These are phyloP conservation scores for Bryum argenteum DNA, from an alignment of 225 moss, liverwort and hornwort genomes.

Conservation along the genomic window DNA sequence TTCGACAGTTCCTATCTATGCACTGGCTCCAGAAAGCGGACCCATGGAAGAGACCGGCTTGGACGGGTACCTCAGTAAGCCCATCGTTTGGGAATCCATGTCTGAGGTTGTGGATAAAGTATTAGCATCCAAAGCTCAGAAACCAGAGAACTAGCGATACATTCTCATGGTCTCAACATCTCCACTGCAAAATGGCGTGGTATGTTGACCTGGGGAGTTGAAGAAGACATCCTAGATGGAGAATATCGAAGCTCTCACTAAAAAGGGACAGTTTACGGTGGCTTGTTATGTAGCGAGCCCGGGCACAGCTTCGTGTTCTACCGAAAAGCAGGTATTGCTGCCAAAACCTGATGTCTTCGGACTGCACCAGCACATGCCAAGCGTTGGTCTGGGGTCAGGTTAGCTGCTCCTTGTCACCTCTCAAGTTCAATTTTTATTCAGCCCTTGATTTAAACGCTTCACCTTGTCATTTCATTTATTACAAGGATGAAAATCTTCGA, in stretches of 20 bases:
- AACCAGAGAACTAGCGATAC: constrained; percentile 19
- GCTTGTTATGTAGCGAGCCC: no score
- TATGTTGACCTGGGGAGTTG: no score
- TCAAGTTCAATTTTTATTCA: neutral
- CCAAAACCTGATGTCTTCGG: constrained; percentile 86
- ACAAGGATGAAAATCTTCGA: no score
- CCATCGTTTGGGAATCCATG: constrained; percentile 87
- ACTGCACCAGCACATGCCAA: constrained; percentile 78
- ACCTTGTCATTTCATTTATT: neutral
- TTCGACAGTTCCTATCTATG: constrained; percentile 73
- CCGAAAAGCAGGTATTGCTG: no score
- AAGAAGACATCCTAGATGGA: no score
- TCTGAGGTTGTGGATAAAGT: constrained; percentile 73
- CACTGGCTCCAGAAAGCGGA: constrained; percentile 75
- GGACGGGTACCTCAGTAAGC: constrained; percentile 89
- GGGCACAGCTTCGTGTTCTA: no score
- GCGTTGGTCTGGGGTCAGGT: constrained; percentile 88
- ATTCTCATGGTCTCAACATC: neutral
- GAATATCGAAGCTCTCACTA: neutral
- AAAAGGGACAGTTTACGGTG: constrained; percentile 62
- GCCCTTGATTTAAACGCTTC: neutral
- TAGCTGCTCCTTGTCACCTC: constrained; percentile 21
- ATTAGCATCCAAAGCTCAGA: constrained; percentile 43
- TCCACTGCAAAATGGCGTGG: neutral
- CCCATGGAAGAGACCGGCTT: constrained; percentile 92